Evolutionary conservation across 148 eudicot species (phyloP).

Genomic region (Rhododendron molle): DNA sequence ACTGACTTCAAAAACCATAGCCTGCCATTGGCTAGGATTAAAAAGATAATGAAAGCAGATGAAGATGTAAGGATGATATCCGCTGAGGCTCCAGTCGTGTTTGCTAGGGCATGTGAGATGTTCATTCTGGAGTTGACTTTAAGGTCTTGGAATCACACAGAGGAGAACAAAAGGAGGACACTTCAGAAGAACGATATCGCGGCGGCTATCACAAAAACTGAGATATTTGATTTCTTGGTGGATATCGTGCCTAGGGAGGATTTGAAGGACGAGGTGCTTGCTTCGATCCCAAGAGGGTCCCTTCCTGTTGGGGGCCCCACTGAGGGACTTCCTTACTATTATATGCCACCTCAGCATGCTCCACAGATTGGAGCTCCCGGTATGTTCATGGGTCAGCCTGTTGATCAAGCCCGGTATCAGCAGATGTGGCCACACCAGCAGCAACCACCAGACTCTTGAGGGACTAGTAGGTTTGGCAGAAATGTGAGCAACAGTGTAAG

Average conservation of each 20-base stretch:
- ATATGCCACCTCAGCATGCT: conserved; percentile 32
- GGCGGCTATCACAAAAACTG: conserved; percentile 32
- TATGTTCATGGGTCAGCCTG: conserved; percentile 33
- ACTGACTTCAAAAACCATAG: conserved; percentile 35
- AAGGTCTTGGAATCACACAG: conserved; percentile 39
- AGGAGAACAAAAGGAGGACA: conserved; percentile 38
- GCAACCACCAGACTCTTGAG: conserved; percentile 32
- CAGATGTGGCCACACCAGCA: conserved; percentile 43
- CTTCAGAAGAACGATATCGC: conserved; percentile 44
- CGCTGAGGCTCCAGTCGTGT: conserved; percentile 42
- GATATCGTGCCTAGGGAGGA: conserved; percentile 43
- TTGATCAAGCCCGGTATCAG: conserved; percentile 30
- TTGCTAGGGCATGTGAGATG: conserved; percentile 46
- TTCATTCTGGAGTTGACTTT: conserved; percentile 41
- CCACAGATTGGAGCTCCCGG: conserved; percentile 32
- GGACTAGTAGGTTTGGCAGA: not conserved
- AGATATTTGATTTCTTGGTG: conserved; percentile 44
- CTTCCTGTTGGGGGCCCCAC: conserved; percentile 26
- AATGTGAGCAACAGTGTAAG: not conserved
- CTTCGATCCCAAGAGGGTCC: conserved; percentile 24
- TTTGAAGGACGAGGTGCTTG: conserved; percentile 29
- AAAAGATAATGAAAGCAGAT: conserved; percentile 47
- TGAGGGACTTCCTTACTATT: conserved; percentile 25
- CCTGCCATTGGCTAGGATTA: conserved; percentile 43
- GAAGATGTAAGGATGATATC: conserved; percentile 49